Conservation (phyloP, 208 protist genomes). For the Trypanosoma mega region DNA sequence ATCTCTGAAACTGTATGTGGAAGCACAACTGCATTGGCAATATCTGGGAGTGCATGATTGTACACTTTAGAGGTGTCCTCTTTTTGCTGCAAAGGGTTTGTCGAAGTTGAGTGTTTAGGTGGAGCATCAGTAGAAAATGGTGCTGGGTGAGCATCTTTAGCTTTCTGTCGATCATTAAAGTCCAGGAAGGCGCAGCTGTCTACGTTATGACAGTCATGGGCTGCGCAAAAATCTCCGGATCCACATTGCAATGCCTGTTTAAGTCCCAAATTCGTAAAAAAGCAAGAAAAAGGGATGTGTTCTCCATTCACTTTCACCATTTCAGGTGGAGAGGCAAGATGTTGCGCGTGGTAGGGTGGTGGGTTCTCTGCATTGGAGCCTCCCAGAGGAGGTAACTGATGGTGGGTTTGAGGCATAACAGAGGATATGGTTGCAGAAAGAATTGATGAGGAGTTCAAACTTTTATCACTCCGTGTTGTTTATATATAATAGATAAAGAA, state of each 20-base stretch:
- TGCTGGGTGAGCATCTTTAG: neutral
- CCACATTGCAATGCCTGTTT: neutral
- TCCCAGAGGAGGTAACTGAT: no score
- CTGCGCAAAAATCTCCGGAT: neutral
- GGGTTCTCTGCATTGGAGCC: no score
- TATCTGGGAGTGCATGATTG: neutral
- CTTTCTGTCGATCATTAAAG: neutral
- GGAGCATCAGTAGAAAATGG: no score
- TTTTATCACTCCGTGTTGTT: no score
- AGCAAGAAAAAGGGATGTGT: neutral
- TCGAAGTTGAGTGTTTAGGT: neutral
- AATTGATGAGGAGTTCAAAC: no score
- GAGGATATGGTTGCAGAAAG: no score
- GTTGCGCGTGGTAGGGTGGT: no score
- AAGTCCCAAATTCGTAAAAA: slow-evolving; percentile 1
- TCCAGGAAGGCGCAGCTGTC: neutral
- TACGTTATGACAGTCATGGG: neutral
- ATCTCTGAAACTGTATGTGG: neutral
- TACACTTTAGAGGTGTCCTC: neutral
- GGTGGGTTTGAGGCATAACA: no score
- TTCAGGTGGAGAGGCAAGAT: no score
- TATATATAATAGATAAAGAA: no score
- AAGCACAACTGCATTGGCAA: neutral
- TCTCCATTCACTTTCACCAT: no score
- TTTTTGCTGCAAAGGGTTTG: neutral